phyloP scores from a whole-genome alignment of 257 asterid genomes.

The Ligustrum vulgare region DNA sequence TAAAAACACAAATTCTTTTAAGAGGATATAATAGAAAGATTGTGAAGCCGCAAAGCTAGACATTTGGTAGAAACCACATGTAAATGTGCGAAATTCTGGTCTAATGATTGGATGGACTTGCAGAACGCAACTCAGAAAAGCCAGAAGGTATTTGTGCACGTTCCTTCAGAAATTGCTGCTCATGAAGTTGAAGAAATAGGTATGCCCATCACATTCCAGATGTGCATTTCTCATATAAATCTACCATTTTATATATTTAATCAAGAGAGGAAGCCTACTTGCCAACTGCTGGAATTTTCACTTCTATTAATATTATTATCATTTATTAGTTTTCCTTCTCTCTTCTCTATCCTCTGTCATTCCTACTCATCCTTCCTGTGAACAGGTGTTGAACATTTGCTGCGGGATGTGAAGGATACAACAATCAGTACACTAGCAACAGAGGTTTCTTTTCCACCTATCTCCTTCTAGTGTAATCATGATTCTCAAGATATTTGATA shows the following conservation, averaged over 20 bases:
- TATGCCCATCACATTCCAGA: slow-evolving; percentile 23
- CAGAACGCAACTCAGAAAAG: slow-evolving; percentile 97
- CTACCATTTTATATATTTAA: slow-evolving; percentile 12
- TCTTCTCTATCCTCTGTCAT: slow-evolving; percentile 3
- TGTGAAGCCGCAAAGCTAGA: not conserved
- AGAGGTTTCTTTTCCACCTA: slow-evolving; percentile 50
- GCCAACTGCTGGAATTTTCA: not conserved
- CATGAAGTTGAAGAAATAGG: slow-evolving; percentile 99
- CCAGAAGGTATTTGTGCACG: slow-evolving; percentile 95
- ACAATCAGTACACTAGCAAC: slow-evolving; percentile 95
- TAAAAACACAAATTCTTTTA: not conserved
- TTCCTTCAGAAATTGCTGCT: slow-evolving; percentile 95
- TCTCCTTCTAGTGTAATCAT: not conserved
- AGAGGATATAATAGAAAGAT: slow-evolving; percentile 4
- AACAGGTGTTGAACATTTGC: slow-evolving; percentile 91
- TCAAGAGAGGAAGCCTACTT: slow-evolving; percentile 11
- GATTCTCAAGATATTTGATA: not conserved
- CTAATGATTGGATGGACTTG: slow-evolving; percentile 33
- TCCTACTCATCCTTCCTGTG: slow-evolving; percentile 21
- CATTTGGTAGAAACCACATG: slow-evolving; percentile 9
- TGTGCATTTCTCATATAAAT: not conserved
- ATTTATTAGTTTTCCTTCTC: not conserved
- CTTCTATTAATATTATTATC: not conserved
- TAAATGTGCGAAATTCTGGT: slow-evolving; percentile 14
- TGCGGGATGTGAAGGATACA: slow-evolving; percentile 94